Conservation (phyloP, 768 basidiomycete species). For the Suillus ampliporus region DNA sequence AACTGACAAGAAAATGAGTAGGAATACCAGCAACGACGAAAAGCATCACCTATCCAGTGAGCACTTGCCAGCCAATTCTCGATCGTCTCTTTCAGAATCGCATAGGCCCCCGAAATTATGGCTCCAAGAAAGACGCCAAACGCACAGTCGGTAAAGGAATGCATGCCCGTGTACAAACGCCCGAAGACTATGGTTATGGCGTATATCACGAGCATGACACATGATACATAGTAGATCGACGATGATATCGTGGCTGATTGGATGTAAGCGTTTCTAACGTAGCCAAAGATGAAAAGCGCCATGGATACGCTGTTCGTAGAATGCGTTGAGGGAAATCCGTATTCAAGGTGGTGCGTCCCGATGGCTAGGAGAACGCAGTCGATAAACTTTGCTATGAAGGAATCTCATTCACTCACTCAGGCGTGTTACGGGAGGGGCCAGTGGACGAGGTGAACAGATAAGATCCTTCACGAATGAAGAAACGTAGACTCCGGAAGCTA, state of each 20-base stretch:
- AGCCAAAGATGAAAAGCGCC: slow-evolving; percentile 76
- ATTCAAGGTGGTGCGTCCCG: slow-evolving; percentile 84
- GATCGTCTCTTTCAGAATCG: slow-evolving; percentile 41
- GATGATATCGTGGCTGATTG: slow-evolving; percentile 48
- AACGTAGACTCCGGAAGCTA: slow-evolving; percentile 83
- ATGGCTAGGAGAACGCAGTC: slow-evolving; percentile 53
- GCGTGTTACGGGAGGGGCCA: slow-evolving; percentile 88
- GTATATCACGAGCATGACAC: slow-evolving; percentile 58
- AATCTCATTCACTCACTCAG: slow-evolving; percentile 60
- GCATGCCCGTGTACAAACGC: slow-evolving; percentile 88
- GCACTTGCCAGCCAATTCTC: slow-evolving; percentile 47
- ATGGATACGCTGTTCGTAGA: slow-evolving; percentile 91
- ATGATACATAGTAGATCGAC: slow-evolving; percentile 47
- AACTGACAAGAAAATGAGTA: slow-evolving; percentile 40
- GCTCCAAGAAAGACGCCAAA: slow-evolving; percentile 70
- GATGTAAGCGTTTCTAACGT: slow-evolving; percentile 57
- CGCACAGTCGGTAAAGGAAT: slow-evolving; percentile 78
- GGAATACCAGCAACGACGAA: slow-evolving; percentile 23
- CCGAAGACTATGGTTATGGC: slow-evolving; percentile 77
- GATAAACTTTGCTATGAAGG: not conserved
- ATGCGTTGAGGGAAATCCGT: slow-evolving; percentile 96
- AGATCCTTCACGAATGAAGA: slow-evolving; percentile 90
- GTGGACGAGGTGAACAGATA: slow-evolving; percentile 89
- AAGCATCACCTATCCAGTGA: slow-evolving; percentile 41
- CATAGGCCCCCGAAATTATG: slow-evolving; percentile 60